Conservation (phyloP, 768 basidiomycete species). For the Lactarius pseudohatsudake region DNA sequence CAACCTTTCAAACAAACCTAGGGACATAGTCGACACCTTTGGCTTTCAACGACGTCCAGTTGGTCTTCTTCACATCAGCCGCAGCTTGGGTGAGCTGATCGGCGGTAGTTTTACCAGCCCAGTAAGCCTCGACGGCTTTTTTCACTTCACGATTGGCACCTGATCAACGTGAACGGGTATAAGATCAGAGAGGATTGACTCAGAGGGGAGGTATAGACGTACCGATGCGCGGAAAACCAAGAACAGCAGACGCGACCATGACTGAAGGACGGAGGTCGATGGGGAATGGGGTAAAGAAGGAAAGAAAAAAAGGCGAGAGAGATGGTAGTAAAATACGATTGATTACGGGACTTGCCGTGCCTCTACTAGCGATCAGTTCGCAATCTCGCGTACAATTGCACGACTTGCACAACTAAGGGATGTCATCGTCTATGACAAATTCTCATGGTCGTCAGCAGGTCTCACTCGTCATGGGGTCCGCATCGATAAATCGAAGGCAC, state of each 20-base stretch:
- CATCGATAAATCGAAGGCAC: neutral
- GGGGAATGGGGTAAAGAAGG: conserved; percentile 2
- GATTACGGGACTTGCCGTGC: conserved; percentile 24
- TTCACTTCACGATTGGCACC: conserved; percentile 95
- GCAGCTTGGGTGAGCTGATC: conserved; percentile 87
- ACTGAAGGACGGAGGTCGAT: conserved; percentile 30
- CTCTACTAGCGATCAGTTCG: conserved; percentile 5
- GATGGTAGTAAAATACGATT: conserved; percentile 16
- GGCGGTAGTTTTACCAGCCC: conserved; percentile 87
- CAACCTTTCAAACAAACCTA: conserved; percentile 54
- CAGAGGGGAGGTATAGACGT: conserved; percentile 28
- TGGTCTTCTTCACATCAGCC: conserved; percentile 82
- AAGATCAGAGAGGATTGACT: conserved; percentile 5
- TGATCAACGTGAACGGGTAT: conserved; percentile 34
- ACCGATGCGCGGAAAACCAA: conserved; percentile 94
- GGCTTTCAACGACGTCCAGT: conserved; percentile 83
- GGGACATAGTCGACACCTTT: conserved; percentile 89
- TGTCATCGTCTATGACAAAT: neutral
- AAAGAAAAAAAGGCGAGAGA: conserved; percentile 28
- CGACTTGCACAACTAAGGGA: neutral
- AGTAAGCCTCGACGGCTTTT: conserved; percentile 98
- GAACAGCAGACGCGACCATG: conserved; percentile 82
- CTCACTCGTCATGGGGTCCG: neutral
- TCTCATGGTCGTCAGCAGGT: neutral
- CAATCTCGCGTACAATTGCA: neutral